phyloP scores from a whole-genome alignment of 2,329 filamentous ascomycete species.

The Neopestalotiopsis sp. region DNA sequence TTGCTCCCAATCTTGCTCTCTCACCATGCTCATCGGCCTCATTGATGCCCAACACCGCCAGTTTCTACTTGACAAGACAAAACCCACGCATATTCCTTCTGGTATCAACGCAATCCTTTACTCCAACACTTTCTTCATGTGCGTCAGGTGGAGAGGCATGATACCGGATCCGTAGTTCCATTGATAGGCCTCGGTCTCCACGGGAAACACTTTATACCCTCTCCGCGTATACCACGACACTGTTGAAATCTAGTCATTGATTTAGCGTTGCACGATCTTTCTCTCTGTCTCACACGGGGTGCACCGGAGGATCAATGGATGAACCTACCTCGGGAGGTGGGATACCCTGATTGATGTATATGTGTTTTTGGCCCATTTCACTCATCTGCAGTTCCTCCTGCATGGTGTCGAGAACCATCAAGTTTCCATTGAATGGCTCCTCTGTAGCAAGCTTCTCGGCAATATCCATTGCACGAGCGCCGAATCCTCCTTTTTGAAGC shows the following conservation, averaged over 20 bases:
- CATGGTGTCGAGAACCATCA: conserved; percentile 42
- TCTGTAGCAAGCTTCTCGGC: conserved; percentile 37
- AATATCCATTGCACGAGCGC: conserved; percentile 40
- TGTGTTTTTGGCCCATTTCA: conserved; percentile 26
- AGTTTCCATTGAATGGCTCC: conserved; percentile 38
- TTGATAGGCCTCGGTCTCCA: not conserved
- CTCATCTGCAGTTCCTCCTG: conserved; percentile 33
- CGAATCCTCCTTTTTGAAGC: conserved; percentile 41
- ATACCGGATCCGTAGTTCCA: conserved; percentile 3
- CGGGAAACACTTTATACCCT: conserved; percentile 30
- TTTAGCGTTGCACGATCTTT: conserved; percentile 16
- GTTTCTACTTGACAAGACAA: not conserved
- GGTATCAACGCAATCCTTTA: not conserved
- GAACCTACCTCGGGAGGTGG: conserved; percentile 32
- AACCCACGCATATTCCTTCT: not conserved
- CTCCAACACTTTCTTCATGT: conserved; percentile 15
- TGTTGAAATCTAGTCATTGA: conserved; percentile 27
- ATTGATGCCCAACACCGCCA: not conserved
- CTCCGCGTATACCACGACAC: conserved; percentile 33
- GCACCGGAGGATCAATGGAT: not conserved
- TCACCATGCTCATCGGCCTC: not conserved
- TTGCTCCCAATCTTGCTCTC: not conserved
- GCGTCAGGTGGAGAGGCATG: conserved; percentile 10
- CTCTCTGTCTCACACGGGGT: not conserved
- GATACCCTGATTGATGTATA: conserved; percentile 34